phyloP scores from a whole-genome alignment of 805 yeast species.

The Pachysolen tannophilus region DNA sequence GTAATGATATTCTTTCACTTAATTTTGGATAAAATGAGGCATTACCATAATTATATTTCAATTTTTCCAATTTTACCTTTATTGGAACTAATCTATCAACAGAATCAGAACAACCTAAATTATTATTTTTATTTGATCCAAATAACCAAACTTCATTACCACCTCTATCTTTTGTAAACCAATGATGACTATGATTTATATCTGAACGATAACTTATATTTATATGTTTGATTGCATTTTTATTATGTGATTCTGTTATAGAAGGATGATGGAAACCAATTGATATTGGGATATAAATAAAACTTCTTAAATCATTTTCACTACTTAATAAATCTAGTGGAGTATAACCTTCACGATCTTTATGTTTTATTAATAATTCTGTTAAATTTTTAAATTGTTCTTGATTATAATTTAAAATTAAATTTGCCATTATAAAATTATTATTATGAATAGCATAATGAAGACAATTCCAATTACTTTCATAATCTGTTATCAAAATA shows the following conservation, averaged over 20 bases:
- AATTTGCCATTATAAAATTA: conserved; percentile 44
- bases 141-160: conserved; percentile 48
- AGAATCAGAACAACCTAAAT: conserved; percentile 7
- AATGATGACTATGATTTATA: conserved; percentile 13
- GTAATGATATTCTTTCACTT: conserved; percentile 25
- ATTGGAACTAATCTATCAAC: conserved; percentile 6
- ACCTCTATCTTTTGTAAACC: conserved; percentile 39
- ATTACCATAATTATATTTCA: conserved; percentile 19
- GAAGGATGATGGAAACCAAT: conserved; percentile 3
- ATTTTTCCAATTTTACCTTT: conserved; percentile 12
- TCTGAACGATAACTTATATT: neutral
- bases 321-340: conserved; percentile 59
- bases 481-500: conserved; percentile 46
- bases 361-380: conserved; percentile 35
- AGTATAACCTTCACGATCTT: conserved; percentile 64
- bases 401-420: conserved; percentile 21
- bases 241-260: conserved; percentile 11
- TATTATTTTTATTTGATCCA: conserved; percentile 53
- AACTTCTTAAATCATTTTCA: conserved; percentile 34
- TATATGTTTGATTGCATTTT: conserved; percentile 3
- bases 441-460: conserved; percentile 62
- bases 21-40: conserved; percentile 10
- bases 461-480: conserved; percentile 76
- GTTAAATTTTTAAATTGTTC: conserved; percentile 15
- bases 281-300: conserved; percentile 13